These are phyloP conservation scores for Eragrostis nindensis DNA, from an alignment of 176 grass and related monocot species.

Conservation along the genomic window DNA sequence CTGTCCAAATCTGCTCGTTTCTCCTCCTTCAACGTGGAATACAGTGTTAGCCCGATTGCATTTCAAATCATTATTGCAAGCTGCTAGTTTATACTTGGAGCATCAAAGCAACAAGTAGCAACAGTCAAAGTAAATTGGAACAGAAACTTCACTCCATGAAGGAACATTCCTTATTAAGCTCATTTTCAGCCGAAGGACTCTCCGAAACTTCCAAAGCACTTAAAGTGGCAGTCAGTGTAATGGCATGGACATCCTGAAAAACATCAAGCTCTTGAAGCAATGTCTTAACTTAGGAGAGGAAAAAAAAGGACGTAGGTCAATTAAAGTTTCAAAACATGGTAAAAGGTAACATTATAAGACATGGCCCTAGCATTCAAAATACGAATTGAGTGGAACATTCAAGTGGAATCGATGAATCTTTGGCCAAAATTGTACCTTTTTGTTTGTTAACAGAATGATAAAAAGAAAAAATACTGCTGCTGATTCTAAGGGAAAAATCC, in stretches of 20 bases:
- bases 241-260: constrained; percentile 45
- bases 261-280: constrained; percentile 54
- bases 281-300: constrained; percentile 41
- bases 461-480: background rate
- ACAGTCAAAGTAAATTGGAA: no score
- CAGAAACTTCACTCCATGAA: constrained; percentile 24
- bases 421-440: background rate
- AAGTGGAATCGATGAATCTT: background rate
- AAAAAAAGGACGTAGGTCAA: constrained; percentile 1
- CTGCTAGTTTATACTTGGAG: background rate
- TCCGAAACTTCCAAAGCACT: constrained; percentile 2
- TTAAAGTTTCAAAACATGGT: constrained; percentile 22
- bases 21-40: constrained; percentile 44
- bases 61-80: no score
- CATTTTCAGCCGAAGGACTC: background rate
- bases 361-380: background rate
- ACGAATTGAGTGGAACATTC: background rate
- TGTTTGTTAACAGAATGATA: no score
- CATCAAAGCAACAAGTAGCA: background rate
- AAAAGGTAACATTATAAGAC: background rate
- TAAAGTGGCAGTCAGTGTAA: constrained; percentile 35
- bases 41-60: background rate
- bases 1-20: constrained; percentile 32
- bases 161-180: background rate
- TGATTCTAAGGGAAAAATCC: background rate